A percentile compares a stretch with the other conserved stretches of the same genome.
These are phyloP conservation scores for Saussurea involucrata DNA, from an alignment of 129 eudicot species.

Conservation along the genomic window DNA sequence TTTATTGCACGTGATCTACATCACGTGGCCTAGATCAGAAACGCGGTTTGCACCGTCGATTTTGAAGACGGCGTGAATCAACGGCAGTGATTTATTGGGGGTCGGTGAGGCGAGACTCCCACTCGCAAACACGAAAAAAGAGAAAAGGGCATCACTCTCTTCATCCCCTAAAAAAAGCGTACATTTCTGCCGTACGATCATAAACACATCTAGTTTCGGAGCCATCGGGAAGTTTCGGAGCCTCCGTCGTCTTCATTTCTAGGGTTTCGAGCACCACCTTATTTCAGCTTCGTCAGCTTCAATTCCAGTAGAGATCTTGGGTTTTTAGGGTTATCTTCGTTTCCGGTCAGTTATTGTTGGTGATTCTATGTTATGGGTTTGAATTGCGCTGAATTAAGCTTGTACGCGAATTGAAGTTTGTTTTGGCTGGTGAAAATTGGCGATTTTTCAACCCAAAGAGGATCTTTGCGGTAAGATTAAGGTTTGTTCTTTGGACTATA, in stretches of 20 bases:
- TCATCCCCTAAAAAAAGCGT: neutral
- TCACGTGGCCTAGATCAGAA: constrained; percentile 17
- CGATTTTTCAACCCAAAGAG: neutral
- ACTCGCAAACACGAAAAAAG: neutral
- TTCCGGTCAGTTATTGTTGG: neutral
- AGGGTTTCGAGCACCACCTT: constrained; percentile 20
- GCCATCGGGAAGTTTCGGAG: constrained; percentile 16
- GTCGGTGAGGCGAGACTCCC: constrained; percentile 12
- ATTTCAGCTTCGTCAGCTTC: constrained; percentile 8
- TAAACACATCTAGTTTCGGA: constrained; percentile 5
- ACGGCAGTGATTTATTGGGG: neutral
- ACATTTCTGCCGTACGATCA: constrained; percentile 31
- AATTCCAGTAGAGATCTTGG: constrained; percentile 13
- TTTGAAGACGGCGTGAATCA: constrained; percentile 28
- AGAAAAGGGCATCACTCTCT: constrained; percentile 2
- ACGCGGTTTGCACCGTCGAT: constrained; percentile 11
- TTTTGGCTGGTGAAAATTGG: neutral
- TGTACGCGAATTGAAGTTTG: constrained; percentile 6
- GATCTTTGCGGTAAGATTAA: constrained; percentile 24
- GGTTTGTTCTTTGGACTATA: constrained; percentile 12
- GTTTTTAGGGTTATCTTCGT: neutral
- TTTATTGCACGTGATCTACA: constrained; percentile 19
- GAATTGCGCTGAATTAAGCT: constrained; percentile 10
- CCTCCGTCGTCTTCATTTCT: constrained; percentile 20
- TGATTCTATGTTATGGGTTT: constrained; percentile 14